These are phyloP conservation scores for Psilocybe tampanensis DNA, from an alignment of 768 basidiomycete species.

Conservation along the genomic window DNA sequence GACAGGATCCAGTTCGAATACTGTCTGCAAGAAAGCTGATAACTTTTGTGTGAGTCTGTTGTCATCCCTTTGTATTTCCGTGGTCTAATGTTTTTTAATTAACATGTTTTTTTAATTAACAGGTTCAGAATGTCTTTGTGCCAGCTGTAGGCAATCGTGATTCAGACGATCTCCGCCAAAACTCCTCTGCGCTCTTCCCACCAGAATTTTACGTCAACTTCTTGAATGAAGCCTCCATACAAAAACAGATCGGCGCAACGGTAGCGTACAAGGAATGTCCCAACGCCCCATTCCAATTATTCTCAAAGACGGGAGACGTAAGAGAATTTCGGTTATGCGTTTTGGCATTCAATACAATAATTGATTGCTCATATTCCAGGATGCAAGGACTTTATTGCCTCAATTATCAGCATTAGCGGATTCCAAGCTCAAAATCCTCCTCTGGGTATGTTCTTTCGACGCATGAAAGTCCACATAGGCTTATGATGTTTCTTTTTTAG, in stretches of 20 bases:
- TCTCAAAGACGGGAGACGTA: constrained; percentile 60
- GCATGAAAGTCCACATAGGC: constrained; percentile 20
- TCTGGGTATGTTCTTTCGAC: constrained; percentile 40
- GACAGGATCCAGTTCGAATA: constrained; percentile 42
- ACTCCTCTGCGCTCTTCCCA: constrained; percentile 52
- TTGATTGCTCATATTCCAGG: constrained; percentile 30
- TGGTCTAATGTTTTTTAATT: neutral
- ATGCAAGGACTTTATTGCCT: constrained; percentile 56
- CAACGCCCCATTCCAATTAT: constrained; percentile 40
- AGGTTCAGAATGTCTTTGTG: constrained; percentile 48
- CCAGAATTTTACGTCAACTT: constrained; percentile 57
- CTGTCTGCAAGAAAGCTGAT: constrained; percentile 52
- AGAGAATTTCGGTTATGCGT: constrained; percentile 12
- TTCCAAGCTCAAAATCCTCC: constrained; percentile 41
- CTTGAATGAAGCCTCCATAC: constrained; percentile 36
- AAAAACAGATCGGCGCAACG: constrained; percentile 55
- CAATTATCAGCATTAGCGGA: constrained; percentile 50
- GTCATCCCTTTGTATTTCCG: neutral
- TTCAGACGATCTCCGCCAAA: constrained; percentile 60
- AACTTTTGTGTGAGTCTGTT: constrained; percentile 52
- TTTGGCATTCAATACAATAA: neutral
- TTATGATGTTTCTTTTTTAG: constrained; percentile 25
- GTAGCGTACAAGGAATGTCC: constrained; percentile 51
- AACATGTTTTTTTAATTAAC: neutral
- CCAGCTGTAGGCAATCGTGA: constrained; percentile 59